phyloP scores from a whole-genome alignment of 139 green algal genomes.

The Chlamydomonas sp. region DNA sequence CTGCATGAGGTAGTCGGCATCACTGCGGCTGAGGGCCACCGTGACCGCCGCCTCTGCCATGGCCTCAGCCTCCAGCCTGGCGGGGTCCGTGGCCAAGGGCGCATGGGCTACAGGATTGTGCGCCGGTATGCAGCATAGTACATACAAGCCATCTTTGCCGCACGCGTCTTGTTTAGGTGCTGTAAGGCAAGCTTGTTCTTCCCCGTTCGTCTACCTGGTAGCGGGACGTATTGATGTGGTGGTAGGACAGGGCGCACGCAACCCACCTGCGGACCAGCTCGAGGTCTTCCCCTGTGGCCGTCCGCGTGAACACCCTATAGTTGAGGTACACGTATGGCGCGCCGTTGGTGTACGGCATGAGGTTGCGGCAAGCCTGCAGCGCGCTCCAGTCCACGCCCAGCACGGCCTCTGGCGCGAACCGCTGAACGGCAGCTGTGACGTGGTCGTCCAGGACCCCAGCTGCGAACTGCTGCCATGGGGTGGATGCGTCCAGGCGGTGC shows the following conservation, averaged over 20 bases:
- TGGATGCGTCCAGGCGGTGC: constrained; percentile 61
- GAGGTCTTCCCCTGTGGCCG: constrained; percentile 32
- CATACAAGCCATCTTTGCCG: background rate
- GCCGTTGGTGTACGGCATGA: constrained; percentile 60
- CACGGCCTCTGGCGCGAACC: constrained; percentile 57
- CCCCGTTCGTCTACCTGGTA: background rate
- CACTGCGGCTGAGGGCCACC: constrained; percentile 61
- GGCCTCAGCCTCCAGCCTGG: constrained; percentile 50
- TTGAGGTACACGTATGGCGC: constrained; percentile 56
- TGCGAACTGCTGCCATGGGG: constrained; percentile 65
- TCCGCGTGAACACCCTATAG: constrained; percentile 63
- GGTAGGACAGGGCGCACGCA: background rate
- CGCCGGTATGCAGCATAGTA: background rate
- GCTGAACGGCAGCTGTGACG: constrained; percentile 30
- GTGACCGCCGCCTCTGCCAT: constrained; percentile 41
- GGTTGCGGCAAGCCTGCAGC: constrained; percentile 42
- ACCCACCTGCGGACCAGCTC: constrained; percentile 41
- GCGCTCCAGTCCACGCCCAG: constrained; percentile 77
- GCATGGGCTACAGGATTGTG: background rate
- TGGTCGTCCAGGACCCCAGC: background rate
- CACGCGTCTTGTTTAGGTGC: background rate
- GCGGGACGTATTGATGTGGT: background rate
- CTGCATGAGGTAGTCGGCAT: constrained; percentile 57
- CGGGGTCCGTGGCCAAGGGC: background rate
- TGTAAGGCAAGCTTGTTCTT: background rate